phyloP scores from a whole-genome alignment of 2,329 filamentous ascomycete genomes.

The Mariannaea elegans region DNA sequence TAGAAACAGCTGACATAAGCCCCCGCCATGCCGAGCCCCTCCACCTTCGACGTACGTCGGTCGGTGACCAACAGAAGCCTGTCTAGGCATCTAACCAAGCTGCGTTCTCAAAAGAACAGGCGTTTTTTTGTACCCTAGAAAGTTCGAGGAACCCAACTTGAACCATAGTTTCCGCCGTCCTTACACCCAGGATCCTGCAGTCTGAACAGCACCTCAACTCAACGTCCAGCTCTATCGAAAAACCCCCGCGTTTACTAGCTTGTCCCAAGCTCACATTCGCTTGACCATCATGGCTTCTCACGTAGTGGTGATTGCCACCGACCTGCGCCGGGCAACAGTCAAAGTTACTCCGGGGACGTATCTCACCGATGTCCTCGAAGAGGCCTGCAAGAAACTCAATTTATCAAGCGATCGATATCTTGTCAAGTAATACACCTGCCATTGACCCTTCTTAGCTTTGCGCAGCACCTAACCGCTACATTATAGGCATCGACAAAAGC shows the following conservation, averaged over 20 bases:
- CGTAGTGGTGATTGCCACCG: constrained; percentile 86
- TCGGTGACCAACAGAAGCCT: constrained; percentile 5
- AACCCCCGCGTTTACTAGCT: constrained; percentile 4
- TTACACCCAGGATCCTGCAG: too few relatives aligned
- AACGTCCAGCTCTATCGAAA: background rate
- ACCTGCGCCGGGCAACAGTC: constrained; percentile 79
- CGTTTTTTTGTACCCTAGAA: too few relatives aligned
- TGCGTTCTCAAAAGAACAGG: constrained; percentile 1
- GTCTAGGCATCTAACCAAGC: constrained; percentile 17
- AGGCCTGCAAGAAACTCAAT: constrained; percentile 86
- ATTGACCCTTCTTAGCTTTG: background rate
- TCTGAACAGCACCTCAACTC: background rate
- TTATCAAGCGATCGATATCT: constrained; percentile 77
- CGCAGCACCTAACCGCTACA: background rate
- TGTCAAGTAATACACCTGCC: constrained; percentile 70
- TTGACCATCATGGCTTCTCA: constrained; percentile 77
- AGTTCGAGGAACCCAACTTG: too few relatives aligned
- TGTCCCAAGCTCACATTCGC: constrained; percentile 10
- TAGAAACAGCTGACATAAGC: constrained; percentile 23
- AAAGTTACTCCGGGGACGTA: constrained; percentile 86
- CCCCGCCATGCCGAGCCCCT: constrained; percentile 19
- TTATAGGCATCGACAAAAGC: constrained; percentile 81
- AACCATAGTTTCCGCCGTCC: too few relatives aligned
- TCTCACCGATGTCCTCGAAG: constrained; percentile 83
- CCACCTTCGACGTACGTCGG: background rate